These are phyloP conservation scores for Amanita brunnescens DNA, from an alignment of 768 basidiomycete species.

Conservation along the genomic window DNA sequence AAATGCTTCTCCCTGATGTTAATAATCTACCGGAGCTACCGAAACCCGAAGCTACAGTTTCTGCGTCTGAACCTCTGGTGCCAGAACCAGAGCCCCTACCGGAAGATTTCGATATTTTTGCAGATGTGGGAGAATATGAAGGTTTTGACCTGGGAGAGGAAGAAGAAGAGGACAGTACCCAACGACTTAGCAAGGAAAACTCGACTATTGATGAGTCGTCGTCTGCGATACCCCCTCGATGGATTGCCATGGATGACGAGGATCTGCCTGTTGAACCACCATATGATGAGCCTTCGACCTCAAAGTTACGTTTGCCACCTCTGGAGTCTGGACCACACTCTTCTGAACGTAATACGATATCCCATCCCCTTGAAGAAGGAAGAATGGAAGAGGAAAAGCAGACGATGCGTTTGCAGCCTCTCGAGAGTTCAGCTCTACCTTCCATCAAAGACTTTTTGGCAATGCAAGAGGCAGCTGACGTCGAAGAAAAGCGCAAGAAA, in stretches of 20 bases:
- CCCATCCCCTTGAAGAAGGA: conserved; percentile 21
- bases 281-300: conserved; percentile 9
- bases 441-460: conserved; percentile 79
- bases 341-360: conserved; percentile 6
- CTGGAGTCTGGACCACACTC: conserved; percentile 6
- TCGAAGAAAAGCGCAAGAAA: conserved; percentile 59
- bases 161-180: conserved; percentile 8
- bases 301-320: conserved; percentile 3
- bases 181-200: not conserved
- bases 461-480: conserved; percentile 60
- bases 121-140: conserved; percentile 75
- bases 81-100: conserved; percentile 25
- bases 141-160: conserved; percentile 50
- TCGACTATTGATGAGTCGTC: conserved; percentile 9
- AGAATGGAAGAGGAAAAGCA: conserved; percentile 35
- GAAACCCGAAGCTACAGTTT: conserved; percentile 8
- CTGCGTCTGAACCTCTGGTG: conserved; percentile 12
- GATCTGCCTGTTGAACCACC: conserved; percentile 14
- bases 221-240: conserved; percentile 22
- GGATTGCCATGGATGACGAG: conserved; percentile 38
- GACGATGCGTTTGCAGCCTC: conserved; percentile 55
- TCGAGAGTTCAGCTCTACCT: conserved; percentile 72
- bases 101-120: conserved; percentile 85
- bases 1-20: not conserved
- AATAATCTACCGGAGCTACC: not conserved